These are phyloP conservation scores for Coelastrella sp. DNA, from an alignment of 139 green algal species.

Conservation along the genomic window DNA sequence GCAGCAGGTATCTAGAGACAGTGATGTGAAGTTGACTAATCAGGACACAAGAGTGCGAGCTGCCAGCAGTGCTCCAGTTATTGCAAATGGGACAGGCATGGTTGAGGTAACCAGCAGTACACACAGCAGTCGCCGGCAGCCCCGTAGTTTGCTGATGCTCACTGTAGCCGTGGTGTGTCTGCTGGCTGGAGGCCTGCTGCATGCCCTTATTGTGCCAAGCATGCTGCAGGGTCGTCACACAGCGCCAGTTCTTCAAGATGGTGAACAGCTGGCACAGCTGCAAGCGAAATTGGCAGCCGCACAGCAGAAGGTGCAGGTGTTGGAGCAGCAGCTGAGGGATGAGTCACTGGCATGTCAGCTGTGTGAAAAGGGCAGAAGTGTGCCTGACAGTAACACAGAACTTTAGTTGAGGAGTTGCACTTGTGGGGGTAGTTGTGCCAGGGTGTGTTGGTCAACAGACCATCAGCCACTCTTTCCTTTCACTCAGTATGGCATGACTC, in stretches of 20 bases:
- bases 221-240: slow-evolving; percentile 4
- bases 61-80: too few relatives aligned
- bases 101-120: slow-evolving; percentile 4
- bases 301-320: slow-evolving; percentile 10
- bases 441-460: too few relatives aligned
- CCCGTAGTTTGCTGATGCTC: background rate
- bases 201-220: too few relatives aligned
- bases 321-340: slow-evolving; percentile 36
- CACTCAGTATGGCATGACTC: too few relatives aligned
- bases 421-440: too few relatives aligned
- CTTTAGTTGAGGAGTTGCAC: background rate
- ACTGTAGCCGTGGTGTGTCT: background rate
- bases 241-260: background rate
- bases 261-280: background rate
- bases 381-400: background rate
- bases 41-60: background rate
- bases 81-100: background rate
- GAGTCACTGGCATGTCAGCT: background rate
- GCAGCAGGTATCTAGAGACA: background rate
- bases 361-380: background rate
- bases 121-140: background rate
- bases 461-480: too few relatives aligned
- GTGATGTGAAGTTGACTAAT: background rate
- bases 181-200: background rate
- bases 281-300: too few relatives aligned